Base-by-base conservation (phyloP, 305 asterid genomes). In the Lippia alba region DNA sequence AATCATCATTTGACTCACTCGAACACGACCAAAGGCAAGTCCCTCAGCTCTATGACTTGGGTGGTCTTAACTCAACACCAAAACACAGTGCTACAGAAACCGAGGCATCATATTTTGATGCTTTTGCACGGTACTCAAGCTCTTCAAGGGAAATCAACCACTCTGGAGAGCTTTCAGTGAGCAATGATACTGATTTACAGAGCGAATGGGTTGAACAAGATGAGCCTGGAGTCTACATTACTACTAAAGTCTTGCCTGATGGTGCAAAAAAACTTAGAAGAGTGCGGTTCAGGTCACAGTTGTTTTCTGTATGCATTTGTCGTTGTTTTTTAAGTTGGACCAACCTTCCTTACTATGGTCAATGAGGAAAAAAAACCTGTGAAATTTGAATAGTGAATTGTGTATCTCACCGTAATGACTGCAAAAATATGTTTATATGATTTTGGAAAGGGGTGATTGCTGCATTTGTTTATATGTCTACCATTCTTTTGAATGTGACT, bases 191-290 rank as follows among this genome's bases (percentile, higher is more conserved):
- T 67, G 98, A 92, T 76, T 63, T 87, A 76, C 98, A 90, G 66
- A 83, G 82, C 2, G 98, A 95, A 76, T 95, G 99, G 99, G 97
- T 95, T 40, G 99, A 95, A 78, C 91, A 95, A 81, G 99, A 92
- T 12, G 96, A 88, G 73, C 94, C 97, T 55, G 99, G 99, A 71
- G 99, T 95, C 73, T 95, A 95, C 83, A 90, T 95, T 51, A 89
- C 99, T 12, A 76, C 92, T 68, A 84, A 96, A 76, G 85, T 91
- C 30, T 74, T 86, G 84, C 96, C 96, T 57, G 89, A 86, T 70
- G 97, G 97, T 33, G 83, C 75, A 56, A 87, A 96, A 36, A 96
- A 93, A 83, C 98, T 93, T 68, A 86, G 90, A 75, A 81, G 98
- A 68, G 97, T 93, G 62, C 79, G 98, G 72, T 93, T 93, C 86